phyloP scores from a whole-genome alignment of 2,329 filamentous ascomycete genomes.

The Talaromyces sp. region DNA sequence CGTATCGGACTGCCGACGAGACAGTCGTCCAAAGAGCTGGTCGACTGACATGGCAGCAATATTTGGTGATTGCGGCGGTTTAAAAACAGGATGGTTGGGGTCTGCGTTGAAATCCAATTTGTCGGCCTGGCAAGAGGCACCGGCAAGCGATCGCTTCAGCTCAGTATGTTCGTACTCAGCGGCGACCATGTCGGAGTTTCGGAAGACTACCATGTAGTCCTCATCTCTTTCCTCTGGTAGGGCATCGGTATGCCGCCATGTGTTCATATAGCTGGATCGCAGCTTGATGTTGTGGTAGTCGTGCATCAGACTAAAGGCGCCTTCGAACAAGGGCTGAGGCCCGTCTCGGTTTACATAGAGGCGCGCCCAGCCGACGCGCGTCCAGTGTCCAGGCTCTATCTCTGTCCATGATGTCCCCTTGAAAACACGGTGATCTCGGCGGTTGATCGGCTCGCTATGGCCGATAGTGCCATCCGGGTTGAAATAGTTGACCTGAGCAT shows the following conservation, averaged over 20 bases:
- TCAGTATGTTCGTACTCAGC: conserved; percentile 44
- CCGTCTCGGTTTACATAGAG: conserved; percentile 76
- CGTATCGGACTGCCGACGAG: conserved; percentile 61
- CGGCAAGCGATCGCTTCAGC: conserved; percentile 53
- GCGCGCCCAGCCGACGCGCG: conserved; percentile 78
- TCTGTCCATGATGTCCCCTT: conserved; percentile 71
- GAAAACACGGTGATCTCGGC: conserved; percentile 73
- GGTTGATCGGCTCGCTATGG: conserved; percentile 62
- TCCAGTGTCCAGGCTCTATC: conserved; percentile 62
- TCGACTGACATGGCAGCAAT: conserved; percentile 58
- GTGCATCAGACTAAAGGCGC: conserved; percentile 73
- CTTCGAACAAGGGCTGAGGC: conserved; percentile 74
- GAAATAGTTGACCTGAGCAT: conserved; percentile 68
- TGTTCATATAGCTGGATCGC: conserved; percentile 64
- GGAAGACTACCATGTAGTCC: conserved; percentile 84
- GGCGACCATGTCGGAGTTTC: conserved; percentile 73
- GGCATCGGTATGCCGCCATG: conserved; percentile 67
- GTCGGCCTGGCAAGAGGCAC: conserved; percentile 62
- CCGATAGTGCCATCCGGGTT: conserved; percentile 64
- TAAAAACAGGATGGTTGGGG: conserved; percentile 61
- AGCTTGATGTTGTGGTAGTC: conserved; percentile 85
- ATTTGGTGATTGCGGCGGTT: conserved; percentile 47
- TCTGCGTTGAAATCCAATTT: conserved; percentile 72
- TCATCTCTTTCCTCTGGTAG: conserved; percentile 49
- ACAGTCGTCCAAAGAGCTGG: conserved; percentile 61